These are phyloP conservation scores for Aspergillus quadrilineatus DNA, from an alignment of 2,329 filamentous ascomycete species.

Conservation along the genomic window DNA sequence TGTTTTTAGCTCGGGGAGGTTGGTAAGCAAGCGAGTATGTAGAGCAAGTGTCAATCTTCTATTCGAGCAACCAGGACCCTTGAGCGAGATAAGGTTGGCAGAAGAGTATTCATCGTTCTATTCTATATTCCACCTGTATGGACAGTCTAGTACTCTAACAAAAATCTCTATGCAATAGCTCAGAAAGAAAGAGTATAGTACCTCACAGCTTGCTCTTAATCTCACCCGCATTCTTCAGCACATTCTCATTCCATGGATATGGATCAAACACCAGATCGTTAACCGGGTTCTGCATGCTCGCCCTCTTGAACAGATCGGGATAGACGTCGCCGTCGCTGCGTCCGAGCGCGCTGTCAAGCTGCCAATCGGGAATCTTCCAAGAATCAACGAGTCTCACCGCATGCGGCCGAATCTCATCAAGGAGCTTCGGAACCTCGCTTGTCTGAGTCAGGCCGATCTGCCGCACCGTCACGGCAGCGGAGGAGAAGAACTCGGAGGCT, in stretches of 20 bases:
- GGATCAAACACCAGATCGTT: slow-evolving; percentile 72
- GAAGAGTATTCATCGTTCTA: background rate
- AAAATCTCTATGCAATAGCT: slow-evolving; percentile 6
- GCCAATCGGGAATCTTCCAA: slow-evolving; percentile 77
- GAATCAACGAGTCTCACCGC: slow-evolving; percentile 69
- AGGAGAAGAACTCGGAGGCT: slow-evolving; percentile 70
- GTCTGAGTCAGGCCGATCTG: slow-evolving; percentile 70
- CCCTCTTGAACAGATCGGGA: slow-evolving; percentile 72
- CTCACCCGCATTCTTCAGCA: slow-evolving; percentile 58
- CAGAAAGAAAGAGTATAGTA: too few relatives aligned
- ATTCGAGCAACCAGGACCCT: too few relatives aligned
- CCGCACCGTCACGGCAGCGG: slow-evolving; percentile 65
- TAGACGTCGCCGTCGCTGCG: slow-evolving; percentile 73
- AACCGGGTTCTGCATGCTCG: slow-evolving; percentile 69
- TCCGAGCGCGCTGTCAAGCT: slow-evolving; percentile 69
- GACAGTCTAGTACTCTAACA: background rate
- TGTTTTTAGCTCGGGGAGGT: too few relatives aligned
- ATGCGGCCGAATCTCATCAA: slow-evolving; percentile 72
- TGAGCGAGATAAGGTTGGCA: too few relatives aligned
- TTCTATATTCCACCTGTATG: background rate
- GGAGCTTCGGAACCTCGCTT: slow-evolving; percentile 66
- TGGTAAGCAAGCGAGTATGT: too few relatives aligned
- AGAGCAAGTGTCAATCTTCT: too few relatives aligned
- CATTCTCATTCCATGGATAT: slow-evolving; percentile 61
- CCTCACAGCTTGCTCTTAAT: slow-evolving; percentile 40